Evolutionary conservation across 106 monocot species (phyloP).

Genomic region (Acorus calamus): DNA sequence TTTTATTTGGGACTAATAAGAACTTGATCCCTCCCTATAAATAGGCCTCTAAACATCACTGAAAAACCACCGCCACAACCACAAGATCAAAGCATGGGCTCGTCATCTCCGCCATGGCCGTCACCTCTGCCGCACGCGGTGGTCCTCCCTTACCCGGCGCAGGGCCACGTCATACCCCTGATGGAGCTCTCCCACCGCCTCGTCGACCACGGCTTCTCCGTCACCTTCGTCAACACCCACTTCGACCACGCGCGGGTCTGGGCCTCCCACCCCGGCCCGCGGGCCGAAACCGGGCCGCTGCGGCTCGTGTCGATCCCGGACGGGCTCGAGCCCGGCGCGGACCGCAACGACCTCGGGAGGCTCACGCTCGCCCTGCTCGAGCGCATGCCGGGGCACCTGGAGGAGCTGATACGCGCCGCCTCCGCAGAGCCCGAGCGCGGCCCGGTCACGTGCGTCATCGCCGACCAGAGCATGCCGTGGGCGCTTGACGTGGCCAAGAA

Average conservation of each 20-base stretch:
- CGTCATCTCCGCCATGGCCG: no score
- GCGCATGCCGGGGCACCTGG: conserved; percentile 17
- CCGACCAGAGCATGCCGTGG: conserved; percentile 23
- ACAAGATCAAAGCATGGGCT: conserved; percentile 10
- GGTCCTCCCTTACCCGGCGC: conserved; percentile 35
- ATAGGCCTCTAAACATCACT: no score
- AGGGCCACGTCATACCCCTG: conserved; percentile 53
- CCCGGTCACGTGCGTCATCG: conserved; percentile 21
- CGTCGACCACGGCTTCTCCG: conserved; percentile 21
- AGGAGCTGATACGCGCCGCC: conserved; percentile 12
- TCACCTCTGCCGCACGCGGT: conserved; percentile 16
- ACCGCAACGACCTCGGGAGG: conserved; percentile 15
- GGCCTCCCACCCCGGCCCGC: conserved; percentile 2
- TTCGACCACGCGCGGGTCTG: conserved; percentile 22
- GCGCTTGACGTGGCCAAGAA: conserved; percentile 17
- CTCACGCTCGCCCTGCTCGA: not conserved
- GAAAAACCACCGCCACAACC: no score
- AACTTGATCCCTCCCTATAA: no score
- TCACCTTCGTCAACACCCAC: conserved; percentile 49
- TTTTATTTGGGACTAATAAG: no score
- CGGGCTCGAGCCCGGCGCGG: conserved; percentile 16
- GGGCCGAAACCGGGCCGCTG: conserved; percentile 1
- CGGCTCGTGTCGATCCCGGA: conserved; percentile 28
- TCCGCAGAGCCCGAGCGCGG: not conserved
- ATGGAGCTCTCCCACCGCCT: conserved; percentile 41